These are phyloP conservation scores for Coemansia sp. DNA, from an alignment of 192 early-diverging fungal genomes.

Conservation along the genomic window DNA sequence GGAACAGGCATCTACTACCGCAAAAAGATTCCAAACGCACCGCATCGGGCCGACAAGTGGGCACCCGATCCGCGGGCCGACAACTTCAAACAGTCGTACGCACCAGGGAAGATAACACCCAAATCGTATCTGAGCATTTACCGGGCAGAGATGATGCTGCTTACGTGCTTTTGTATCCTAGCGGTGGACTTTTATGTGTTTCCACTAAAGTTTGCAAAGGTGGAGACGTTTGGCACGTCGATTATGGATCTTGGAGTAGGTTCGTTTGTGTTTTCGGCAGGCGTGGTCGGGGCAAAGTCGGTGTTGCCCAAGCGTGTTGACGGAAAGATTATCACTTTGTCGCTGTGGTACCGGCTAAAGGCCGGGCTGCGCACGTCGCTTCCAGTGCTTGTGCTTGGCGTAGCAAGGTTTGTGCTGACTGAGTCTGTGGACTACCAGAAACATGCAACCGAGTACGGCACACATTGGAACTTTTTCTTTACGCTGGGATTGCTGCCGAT, in stretches of 20 bases:
- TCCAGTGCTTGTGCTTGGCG: slow-evolving; percentile 73
- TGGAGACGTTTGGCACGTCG: slow-evolving; percentile 86
- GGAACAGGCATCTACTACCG: slow-evolving; percentile 34
- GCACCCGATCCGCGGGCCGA: slow-evolving; percentile 50
- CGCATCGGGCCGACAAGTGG: slow-evolving; percentile 51
- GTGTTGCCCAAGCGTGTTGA: slow-evolving; percentile 50
- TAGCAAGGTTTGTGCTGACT: slow-evolving; percentile 67
- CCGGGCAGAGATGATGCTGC: slow-evolving; percentile 74
- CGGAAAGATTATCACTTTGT: slow-evolving; percentile 17
- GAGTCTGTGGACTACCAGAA: slow-evolving; percentile 91
- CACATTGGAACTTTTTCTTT: slow-evolving; percentile 99
- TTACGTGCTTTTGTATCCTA: slow-evolving; percentile 84
- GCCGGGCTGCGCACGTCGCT: slow-evolving; percentile 58
- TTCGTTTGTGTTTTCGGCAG: slow-evolving; percentile 89
- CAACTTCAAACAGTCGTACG: slow-evolving; percentile 31
- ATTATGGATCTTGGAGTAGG: slow-evolving; percentile 96
- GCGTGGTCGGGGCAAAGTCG: slow-evolving; percentile 72
- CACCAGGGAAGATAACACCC: slow-evolving; percentile 35
- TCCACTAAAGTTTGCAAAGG: slow-evolving; percentile 86
- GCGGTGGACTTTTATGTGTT: slow-evolving; percentile 94
- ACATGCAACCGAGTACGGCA: slow-evolving; percentile 91
- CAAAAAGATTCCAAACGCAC: slow-evolving; percentile 42
- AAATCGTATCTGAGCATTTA: slow-evolving; percentile 67
- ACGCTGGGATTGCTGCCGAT: slow-evolving; percentile 86
- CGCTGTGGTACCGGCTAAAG: slow-evolving; percentile 48